Percentiles rank a stretch among this genome's conserved stretches.
Evolutionary conservation across 257 asterid species (phyloP).

Genomic region (Schizonepeta tenuifolia): DNA sequence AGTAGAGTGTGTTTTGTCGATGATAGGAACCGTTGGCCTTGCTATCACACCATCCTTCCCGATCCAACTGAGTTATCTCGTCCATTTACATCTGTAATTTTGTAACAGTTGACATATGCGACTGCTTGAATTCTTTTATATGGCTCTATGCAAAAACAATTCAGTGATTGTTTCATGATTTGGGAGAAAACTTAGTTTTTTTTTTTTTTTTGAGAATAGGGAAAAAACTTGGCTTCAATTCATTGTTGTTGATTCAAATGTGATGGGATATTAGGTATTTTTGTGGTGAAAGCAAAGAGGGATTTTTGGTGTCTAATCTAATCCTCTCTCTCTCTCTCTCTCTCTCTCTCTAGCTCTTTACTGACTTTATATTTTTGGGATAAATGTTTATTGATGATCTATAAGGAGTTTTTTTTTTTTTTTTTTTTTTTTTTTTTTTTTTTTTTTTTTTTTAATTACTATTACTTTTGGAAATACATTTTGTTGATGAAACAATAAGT

Average conservation of each 20-base stretch:
- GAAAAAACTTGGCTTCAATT: conserved; percentile 16
- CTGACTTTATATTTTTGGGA: background rate
- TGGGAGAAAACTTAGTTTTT: conserved; percentile 24
- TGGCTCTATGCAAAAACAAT: conserved; percentile 33
- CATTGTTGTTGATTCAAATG: conserved; percentile 23
- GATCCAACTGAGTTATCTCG: conserved; percentile 25
- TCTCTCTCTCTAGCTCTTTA: background rate
- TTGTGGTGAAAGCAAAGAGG: conserved; percentile 22
- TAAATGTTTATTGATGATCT: no score
- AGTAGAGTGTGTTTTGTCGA: conserved; percentile 35
- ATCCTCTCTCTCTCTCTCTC: background rate
- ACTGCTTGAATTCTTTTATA: conserved; percentile 34
- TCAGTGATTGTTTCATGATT: conserved; percentile 28
- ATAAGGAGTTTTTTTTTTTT: no score
- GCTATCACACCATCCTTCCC: conserved; percentile 4
- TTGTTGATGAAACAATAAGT: no score
- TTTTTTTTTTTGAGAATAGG: no score
- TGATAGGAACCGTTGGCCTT: conserved; percentile 22
- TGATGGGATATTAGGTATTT: conserved; percentile 22
- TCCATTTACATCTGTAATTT: conserved; percentile 34
- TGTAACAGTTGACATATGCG: conserved; percentile 23
- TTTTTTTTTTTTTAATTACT: no score
- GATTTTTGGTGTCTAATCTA: background rate
- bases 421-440: no score
- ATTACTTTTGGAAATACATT: no score